Evolutionary conservation across 331 rosid genomes (phyloP).

Genomic region (Dryas integrifolia): DNA sequence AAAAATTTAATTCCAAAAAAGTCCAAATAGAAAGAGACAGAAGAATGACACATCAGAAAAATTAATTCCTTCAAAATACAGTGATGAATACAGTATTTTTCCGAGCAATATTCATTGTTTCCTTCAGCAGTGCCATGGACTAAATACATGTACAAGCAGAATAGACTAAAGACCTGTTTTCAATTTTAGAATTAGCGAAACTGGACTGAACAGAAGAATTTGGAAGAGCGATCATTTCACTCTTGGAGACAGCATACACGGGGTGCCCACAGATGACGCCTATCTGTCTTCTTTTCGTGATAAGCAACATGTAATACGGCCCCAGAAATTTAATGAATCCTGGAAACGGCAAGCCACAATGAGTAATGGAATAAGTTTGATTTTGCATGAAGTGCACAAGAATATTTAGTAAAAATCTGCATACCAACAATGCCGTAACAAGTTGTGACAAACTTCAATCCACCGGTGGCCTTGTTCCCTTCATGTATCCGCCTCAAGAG

Average conservation of each 20-base stretch:
- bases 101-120: neutral
- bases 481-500: constrained; percentile 47
- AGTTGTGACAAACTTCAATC: constrained; percentile 44
- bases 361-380: neutral
- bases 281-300: constrained; percentile 46
- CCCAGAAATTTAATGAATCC: constrained; percentile 50
- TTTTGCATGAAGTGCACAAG: neutral
- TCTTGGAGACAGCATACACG: constrained; percentile 47
- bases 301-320: constrained; percentile 54
- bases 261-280: constrained; percentile 44
- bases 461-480: constrained; percentile 51
- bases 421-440: constrained; percentile 55
- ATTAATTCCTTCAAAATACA: neutral
- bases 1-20: neutral
- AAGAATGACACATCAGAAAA: neutral
- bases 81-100: constrained; percentile 4
- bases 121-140: neutral
- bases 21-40: neutral
- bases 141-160: constrained; percentile 10
- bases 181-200: constrained; percentile 31
- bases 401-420: neutral
- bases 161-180: constrained; percentile 40
- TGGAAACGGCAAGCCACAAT: constrained; percentile 15
- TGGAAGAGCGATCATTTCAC: constrained; percentile 45
- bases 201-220: constrained; percentile 30